Base-by-base conservation (phyloP, 73 alveolate genomes). In the Effrenium voratum region DNA sequence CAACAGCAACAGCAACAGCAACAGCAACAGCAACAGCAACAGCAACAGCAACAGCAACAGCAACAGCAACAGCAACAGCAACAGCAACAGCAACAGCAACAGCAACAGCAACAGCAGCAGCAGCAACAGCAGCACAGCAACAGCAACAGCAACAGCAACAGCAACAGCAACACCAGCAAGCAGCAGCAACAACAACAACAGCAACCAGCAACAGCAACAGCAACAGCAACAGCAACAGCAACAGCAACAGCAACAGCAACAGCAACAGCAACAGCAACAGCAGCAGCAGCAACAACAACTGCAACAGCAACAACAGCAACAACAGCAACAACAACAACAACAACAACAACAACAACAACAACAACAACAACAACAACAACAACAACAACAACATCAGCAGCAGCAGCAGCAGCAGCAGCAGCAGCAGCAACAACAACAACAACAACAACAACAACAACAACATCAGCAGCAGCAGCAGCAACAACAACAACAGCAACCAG, bases 331-430 rank as follows among this genome's bases (percentile, higher is more conserved):
- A 70, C 82, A 70, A n/a, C 82, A 70, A 70, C 82, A 70, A n/a
- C 82, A 70, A 70, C 82, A 70, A n/a, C 82, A 70, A 70, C 82
- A 70, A n/a, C 82, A 70, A 70, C 82, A 70, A n/a, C 82, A 70
- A 70, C 82, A 70, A 5, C 82, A 70, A 70, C 82, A 70, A 22
- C 82, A 70, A 70, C 82, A 70, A 22, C 82, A 70, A 70, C 82
- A 70, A 40, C 82, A 70, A n/a, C 82, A 70, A 40, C 82, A 70
- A 70, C 82, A 70, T n/a, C 82, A 70, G n/a, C 82, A 70, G 47
- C 82, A 70, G n/a, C 82, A 70, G 24, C 82, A 70, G n/a, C 82
- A 70, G 24, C 82, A 70, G n/a, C 82, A 70, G 24, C 82, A 70
- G n/a, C 82, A 70, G 24, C 82, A 70, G n/a, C 82, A 70, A n/a